These are phyloP conservation scores for Alisma plantagoaquatica DNA, from an alignment of 106 monocot genomes.

Conservation along the genomic window DNA sequence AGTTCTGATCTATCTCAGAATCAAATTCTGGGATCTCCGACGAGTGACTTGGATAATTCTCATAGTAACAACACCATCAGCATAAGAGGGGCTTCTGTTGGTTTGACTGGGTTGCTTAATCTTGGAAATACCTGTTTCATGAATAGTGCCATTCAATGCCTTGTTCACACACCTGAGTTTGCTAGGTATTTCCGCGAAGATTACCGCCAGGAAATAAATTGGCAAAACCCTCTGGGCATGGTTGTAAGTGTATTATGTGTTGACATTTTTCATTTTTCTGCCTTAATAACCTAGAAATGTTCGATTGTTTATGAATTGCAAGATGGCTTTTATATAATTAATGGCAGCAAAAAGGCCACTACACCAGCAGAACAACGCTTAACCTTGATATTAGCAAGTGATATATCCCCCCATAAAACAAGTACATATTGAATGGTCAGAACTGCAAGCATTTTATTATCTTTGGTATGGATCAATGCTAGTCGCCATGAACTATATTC, in stretches of 20 bases:
- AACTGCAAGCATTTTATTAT: too few species aligned
- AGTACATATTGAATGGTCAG: too few species aligned
- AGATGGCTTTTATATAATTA: too few species aligned
- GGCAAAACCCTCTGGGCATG: conserved; percentile 95
- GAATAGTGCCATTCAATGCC: conserved; percentile 97
- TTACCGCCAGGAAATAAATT: conserved; percentile 92
- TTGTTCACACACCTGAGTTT: conserved; percentile 98
- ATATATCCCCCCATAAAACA: too few species aligned
- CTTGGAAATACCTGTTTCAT: conserved; percentile 99
- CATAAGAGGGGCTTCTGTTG: conserved; percentile 62
- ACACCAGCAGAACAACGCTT: too few species aligned
- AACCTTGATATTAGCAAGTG: too few species aligned
- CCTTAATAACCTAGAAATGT: too few species aligned
- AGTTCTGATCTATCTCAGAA: conserved; percentile 60
- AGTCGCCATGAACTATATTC: too few species aligned
- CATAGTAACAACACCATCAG: conserved; percentile 31
- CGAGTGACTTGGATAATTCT: conserved; percentile 53
- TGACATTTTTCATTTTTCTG: not conserved
- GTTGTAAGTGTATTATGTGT: conserved; percentile 69
- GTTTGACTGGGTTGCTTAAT: conserved; percentile 84
- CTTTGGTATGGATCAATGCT: too few species aligned
- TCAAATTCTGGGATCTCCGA: conserved; percentile 41
- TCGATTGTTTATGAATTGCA: too few species aligned
- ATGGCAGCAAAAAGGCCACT: too few species aligned
- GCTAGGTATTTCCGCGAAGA: conserved; percentile 91